Evolutionary conservation across 371 early-diverging fungal species (phyloP), one percentile per base, ranked within the genome.

Genomic region (Apophysomyces elegans): DNA sequence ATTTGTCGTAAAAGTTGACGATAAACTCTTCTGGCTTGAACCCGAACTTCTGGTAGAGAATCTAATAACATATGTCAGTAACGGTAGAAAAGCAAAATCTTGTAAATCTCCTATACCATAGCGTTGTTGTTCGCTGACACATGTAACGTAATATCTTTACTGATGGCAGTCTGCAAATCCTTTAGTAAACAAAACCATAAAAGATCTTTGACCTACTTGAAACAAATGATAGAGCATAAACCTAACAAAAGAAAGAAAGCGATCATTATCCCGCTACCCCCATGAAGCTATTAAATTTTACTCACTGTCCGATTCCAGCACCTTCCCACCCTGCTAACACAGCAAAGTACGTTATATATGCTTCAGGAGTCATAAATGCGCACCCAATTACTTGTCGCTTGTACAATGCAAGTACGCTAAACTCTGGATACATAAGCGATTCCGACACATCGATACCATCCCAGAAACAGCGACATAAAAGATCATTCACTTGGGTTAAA

Each of bases 21-120:
- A 94, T 84, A 68, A 93, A 97, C 66, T 92, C 89, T 65, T 97
- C 97, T 1, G 96, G 93, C 72, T 97, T 97, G 77, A 97, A 97
- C 0, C 97, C 96, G 77, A 97, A 91, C 68, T 88, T 90, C 74
- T 97, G 96, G 75, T 97, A 97, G 60, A 97, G 81, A 50, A 95
- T 84, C 93, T 91, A 68, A 16, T 35, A 41, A 14, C n/a, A 7
- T 38, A 6, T 6, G 5, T 60, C 26, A 60, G 14, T 38, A 14
- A 12, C 43, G 8, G 35, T 26, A 14, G 38, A 7, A 35, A 18
- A 18, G 8, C 16, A 56, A 11, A 26, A 35, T 18, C 45, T 7
- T 37, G 14, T 35, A 9, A 13, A 16, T 38, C 16, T 44, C 59
- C 58, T 79, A 26, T 26, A 95, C 90, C 96, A 96, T 92, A n/a